Conservation (phyloP, 805 yeast genomes). For the Ogataea chonburiensis region DNA sequence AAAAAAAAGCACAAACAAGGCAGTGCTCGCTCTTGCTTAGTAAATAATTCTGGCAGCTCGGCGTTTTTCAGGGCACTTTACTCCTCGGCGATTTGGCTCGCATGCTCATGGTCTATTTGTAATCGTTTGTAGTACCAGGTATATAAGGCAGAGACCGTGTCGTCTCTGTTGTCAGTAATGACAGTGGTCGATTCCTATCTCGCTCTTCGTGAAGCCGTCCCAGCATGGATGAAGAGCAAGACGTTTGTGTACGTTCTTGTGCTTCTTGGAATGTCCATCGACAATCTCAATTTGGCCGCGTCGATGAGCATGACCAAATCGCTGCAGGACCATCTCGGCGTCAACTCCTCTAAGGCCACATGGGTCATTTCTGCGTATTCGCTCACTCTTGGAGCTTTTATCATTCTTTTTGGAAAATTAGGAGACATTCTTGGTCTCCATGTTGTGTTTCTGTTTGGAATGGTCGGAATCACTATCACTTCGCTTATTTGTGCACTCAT, state of each 20-base stretch:
- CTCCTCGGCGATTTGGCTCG: too few species aligned
- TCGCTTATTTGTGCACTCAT: conserved; percentile 38
- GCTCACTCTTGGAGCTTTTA: conserved; percentile 44
- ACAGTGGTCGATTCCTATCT: too few species aligned
- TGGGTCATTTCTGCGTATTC: conserved; percentile 48
- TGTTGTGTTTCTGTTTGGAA: conserved; percentile 28
- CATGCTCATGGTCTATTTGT: too few species aligned
- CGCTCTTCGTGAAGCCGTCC: too few species aligned
- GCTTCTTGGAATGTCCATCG: conserved; percentile 21
- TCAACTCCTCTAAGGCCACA: conserved; percentile 34
- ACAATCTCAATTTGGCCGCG: conserved; percentile 29
- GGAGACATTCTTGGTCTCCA: conserved; percentile 43
- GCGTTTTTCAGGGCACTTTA: too few species aligned
- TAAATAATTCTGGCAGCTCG: too few species aligned
- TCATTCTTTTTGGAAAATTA: conserved; percentile 41
- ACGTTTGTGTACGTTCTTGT: conserved; percentile 14
- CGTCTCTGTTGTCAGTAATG: too few species aligned
- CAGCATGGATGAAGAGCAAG: conserved; percentile 6
- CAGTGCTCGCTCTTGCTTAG: too few species aligned
- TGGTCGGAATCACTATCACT: conserved; percentile 20
- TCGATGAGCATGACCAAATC: conserved; percentile 23
- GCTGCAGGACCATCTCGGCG: conserved; percentile 39
- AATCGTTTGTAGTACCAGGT: too few species aligned
- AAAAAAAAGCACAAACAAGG: too few species aligned
- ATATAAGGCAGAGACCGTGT: too few species aligned